These are phyloP conservation scores for Suhomyces pyralidae DNA, from an alignment of 805 yeast species.

Conservation along the genomic window DNA sequence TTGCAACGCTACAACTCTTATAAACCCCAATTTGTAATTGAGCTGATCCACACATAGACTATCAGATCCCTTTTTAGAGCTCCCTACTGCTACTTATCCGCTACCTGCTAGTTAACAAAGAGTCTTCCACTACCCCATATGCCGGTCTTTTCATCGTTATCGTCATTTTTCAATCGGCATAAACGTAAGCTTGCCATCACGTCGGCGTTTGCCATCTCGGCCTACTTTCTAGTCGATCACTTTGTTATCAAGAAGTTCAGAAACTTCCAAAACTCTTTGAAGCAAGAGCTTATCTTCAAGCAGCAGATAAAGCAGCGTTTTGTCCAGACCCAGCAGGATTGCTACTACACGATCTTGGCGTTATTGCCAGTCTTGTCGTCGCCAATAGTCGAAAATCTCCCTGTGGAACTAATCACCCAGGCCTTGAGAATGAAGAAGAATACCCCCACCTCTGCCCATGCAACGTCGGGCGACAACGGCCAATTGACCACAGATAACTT, in stretches of 20 bases:
- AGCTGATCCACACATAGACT: too few species aligned
- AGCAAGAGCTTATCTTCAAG: conserved; percentile 40
- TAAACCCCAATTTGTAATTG: too few species aligned
- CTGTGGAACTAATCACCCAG: conserved; percentile 71
- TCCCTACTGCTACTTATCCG: too few species aligned
- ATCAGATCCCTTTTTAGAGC: too few species aligned
- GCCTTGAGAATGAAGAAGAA: conserved; percentile 62
- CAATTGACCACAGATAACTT: conserved; percentile 40
- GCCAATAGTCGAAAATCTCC: conserved; percentile 58
- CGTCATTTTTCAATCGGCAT: conserved; percentile 40
- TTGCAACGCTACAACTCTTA: too few species aligned
- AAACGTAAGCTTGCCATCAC: conserved; percentile 35
- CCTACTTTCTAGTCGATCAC: conserved; percentile 36
- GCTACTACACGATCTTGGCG: conserved; percentile 78
- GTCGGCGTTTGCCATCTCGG: conserved; percentile 31
- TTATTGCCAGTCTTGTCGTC: conserved; percentile 71
- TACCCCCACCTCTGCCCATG: conserved; percentile 16
- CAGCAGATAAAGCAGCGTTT: conserved; percentile 72
- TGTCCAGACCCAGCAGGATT: conserved; percentile 88
- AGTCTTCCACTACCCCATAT: conserved; percentile 13
- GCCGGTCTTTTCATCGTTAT: conserved; percentile 41
- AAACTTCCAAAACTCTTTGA: conserved; percentile 38
- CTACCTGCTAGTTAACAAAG: too few species aligned
- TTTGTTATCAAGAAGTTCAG: conserved; percentile 37
- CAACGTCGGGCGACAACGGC: conserved; percentile 4